Conservation (phyloP, 495 filamentous ascomycete genomes). For the Ramalina peruviana region DNA sequence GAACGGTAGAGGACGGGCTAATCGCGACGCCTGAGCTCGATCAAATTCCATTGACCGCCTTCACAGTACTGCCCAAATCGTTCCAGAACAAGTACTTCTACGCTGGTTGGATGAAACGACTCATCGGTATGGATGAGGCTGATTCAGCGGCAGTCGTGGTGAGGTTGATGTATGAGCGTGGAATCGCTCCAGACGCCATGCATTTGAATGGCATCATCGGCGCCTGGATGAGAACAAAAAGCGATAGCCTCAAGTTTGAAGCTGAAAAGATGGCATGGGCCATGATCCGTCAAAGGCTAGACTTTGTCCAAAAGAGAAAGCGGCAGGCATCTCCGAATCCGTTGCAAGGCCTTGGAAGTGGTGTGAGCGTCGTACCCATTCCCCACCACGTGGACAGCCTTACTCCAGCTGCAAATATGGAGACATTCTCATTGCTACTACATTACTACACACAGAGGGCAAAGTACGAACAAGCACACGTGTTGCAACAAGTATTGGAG, state of each 20-base stretch:
- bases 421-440: constrained; percentile 65
- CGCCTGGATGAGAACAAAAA: constrained; percentile 53
- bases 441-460: constrained; percentile 52
- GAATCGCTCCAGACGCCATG: constrained; percentile 47
- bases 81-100: constrained; percentile 69
- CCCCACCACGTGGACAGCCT: constrained; percentile 27
- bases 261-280: constrained; percentile 61
- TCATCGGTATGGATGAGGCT: constrained; percentile 57
- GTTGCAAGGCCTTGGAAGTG: not conserved
- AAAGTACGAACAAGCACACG: constrained; percentile 38
- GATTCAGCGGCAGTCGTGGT: constrained; percentile 55
- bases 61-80: constrained; percentile 41
- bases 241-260: constrained; percentile 34
- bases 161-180: constrained; percentile 50
- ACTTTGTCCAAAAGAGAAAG: constrained; percentile 34
- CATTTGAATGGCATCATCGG: constrained; percentile 66
- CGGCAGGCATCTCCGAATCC: not conserved
- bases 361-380: constrained; percentile 13
- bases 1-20: constrained; percentile 33
- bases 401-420: constrained; percentile 48
- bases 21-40: constrained; percentile 34
- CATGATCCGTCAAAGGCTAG: constrained; percentile 57
- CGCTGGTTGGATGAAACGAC: constrained; percentile 67
- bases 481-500: constrained; percentile 42
- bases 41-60: constrained; percentile 34